Conservation (phyloP, 1,284 basidiomycete species). For the Pisolithus thermaeus region DNA sequence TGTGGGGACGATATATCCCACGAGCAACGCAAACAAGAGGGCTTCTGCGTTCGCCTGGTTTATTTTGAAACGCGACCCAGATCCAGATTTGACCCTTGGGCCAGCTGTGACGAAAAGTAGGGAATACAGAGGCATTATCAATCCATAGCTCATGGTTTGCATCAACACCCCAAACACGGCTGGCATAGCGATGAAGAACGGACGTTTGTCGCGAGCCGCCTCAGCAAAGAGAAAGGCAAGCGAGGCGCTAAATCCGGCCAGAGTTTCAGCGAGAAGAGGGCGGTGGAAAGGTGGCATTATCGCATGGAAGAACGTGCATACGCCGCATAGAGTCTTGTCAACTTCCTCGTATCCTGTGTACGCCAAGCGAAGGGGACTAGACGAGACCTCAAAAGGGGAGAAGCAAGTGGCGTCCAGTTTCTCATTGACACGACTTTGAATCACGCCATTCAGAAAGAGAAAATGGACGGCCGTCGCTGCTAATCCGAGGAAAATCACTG, state of each 20-base stretch:
- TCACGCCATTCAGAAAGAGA: constrained; percentile 13
- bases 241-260: constrained; percentile 15
- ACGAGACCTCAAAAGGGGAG: constrained; percentile 6
- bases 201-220: constrained; percentile 14
- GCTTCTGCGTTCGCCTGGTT: constrained; percentile 38
- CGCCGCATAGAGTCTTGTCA: constrained; percentile 32
- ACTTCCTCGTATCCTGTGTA: constrained; percentile 29
- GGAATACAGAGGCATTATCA: constrained; percentile 38
- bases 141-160: constrained; percentile 33
- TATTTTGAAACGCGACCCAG: constrained; percentile 5
- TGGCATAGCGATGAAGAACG: constrained; percentile 13
- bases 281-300: constrained; percentile 23
- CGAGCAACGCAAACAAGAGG: constrained; percentile 34
- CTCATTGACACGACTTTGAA: constrained; percentile 10
- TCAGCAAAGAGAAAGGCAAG: constrained; percentile 18
- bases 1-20: constrained; percentile 35
- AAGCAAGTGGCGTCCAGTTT: constrained; percentile 12
- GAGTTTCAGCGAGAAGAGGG: constrained; percentile 27
- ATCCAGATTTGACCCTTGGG: constrained; percentile 10
- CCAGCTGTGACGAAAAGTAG: constrained; percentile 35
- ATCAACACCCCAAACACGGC: constrained; percentile 13
- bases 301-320: constrained; percentile 37
- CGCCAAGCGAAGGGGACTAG: constrained; percentile 24
- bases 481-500: constrained; percentile 16
- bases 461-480: constrained; percentile 8